Percentiles rank a stretch among this genome's conserved stretches.
Evolutionary conservation across 2,329 filamentous ascomycete genomes (phyloP).

Genomic region (Apiospora saccharicola): DNA sequence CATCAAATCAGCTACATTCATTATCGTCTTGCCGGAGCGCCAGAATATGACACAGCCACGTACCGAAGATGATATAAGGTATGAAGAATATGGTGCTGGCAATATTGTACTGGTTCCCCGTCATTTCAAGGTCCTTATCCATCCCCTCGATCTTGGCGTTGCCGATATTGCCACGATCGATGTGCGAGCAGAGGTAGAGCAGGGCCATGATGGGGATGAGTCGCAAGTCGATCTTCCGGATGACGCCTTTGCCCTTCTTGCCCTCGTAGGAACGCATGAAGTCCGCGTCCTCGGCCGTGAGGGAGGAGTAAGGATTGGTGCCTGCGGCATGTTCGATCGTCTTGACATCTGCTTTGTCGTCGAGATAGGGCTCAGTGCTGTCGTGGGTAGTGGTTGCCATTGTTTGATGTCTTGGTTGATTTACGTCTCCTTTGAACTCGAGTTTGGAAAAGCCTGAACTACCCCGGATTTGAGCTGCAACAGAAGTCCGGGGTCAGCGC

Average conservation of each 20-base stretch:
- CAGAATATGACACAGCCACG: too few species aligned
- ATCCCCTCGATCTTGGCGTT: conserved; percentile 44
- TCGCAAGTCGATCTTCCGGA: conserved; percentile 33
- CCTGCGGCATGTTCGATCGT: neutral
- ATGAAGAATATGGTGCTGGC: conserved; percentile 39
- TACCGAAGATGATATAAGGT: conserved; percentile 42
- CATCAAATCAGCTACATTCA: neutral
- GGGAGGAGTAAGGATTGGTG: neutral
- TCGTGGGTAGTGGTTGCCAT: neutral
- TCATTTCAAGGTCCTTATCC: conserved; percentile 41
- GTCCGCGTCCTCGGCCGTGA: neutral
- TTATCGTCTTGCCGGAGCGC: too few species aligned
- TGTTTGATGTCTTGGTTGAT: neutral
- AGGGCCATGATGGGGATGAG: conserved; percentile 37
- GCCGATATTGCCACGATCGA: conserved; percentile 41
- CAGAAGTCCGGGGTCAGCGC: neutral
- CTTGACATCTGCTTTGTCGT: neutral
- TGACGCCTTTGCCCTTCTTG: neutral
- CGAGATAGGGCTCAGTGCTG: neutral
- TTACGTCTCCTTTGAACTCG: neutral
- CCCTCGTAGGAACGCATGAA: conserved; percentile 1
- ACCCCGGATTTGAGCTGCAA: neutral
- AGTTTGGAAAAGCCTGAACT: neutral
- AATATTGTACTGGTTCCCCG: conserved; percentile 40
- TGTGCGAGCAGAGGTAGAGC: conserved; percentile 39